A percentile compares a stretch with the other conserved stretches of the same genome.
phyloP scores from a whole-genome alignment of 257 asterid genomes.

The Euphrasia confusa region DNA sequence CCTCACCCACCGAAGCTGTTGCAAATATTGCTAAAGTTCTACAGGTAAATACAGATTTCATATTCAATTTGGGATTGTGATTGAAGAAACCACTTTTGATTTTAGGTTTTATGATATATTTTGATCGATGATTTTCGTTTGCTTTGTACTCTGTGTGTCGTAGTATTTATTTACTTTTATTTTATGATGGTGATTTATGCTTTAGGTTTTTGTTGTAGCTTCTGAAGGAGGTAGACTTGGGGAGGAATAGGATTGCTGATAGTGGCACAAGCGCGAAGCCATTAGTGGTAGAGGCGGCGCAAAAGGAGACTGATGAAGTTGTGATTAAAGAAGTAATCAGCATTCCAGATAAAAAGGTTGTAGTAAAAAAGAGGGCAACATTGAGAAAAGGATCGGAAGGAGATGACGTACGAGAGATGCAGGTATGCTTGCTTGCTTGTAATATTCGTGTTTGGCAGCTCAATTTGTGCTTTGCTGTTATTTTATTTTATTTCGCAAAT shows the following conservation, averaged over 20 bases:
- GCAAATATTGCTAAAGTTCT: constrained; percentile 51
- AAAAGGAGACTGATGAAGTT: constrained; percentile 37
- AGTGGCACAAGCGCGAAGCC: constrained; percentile 55
- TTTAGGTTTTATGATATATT: neutral
- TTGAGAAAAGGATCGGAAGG: constrained; percentile 86
- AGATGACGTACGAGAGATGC: constrained; percentile 72
- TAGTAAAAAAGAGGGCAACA: constrained; percentile 38
- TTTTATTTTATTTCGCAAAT: neutral
- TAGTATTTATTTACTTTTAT: neutral
- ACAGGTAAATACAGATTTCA: constrained; percentile 43
- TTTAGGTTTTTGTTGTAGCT: constrained; percentile 42
- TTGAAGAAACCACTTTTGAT: neutral
- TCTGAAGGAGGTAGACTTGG: constrained; percentile 67
- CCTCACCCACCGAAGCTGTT: constrained; percentile 49
- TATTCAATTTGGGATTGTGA: neutral
- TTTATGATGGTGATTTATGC: constrained; percentile 30
- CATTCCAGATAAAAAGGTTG: constrained; percentile 39
- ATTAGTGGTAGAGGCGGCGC: constrained; percentile 42
- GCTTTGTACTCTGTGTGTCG: neutral
- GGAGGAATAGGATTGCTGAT: constrained; percentile 54
- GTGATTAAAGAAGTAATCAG: constrained; percentile 60
- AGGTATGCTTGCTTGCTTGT: constrained; percentile 40
- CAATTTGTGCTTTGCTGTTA: neutral
- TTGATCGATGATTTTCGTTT: neutral
- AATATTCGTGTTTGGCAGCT: constrained; percentile 4